Percentiles rank a stretch among this genome's conserved stretches.
These are phyloP conservation scores for Discostella stelligeroides DNA, from an alignment of 108 stramenopile genomes.

Conservation along the genomic window DNA sequence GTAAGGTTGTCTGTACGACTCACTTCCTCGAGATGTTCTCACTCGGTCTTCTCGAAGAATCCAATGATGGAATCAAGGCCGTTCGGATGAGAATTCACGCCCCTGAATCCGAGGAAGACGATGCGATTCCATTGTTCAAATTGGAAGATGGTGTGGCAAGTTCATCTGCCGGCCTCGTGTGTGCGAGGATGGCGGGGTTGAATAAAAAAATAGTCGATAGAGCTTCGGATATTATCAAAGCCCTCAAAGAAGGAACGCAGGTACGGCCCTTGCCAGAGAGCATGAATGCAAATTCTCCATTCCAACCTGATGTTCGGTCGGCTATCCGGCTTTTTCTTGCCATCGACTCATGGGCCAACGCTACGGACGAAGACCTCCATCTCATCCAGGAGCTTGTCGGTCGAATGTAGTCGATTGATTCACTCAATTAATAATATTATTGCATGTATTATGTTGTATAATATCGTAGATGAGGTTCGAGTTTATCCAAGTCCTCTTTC, in stretches of 20 bases:
- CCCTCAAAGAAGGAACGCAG: constrained; percentile 58
- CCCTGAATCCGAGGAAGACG: constrained; percentile 61
- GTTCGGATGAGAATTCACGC: constrained; percentile 89
- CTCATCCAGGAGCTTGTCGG: constrained; percentile 30
- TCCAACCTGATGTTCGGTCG: constrained; percentile 49
- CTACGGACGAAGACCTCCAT: constrained; percentile 56
- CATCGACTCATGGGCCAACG: constrained; percentile 52
- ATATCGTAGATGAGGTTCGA: constrained; percentile 58
- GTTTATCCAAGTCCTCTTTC: constrained; percentile 79
- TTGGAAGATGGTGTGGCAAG: constrained; percentile 85
- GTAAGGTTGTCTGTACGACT: constrained; percentile 88
- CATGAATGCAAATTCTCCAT: constrained; percentile 52
- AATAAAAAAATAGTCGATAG: constrained; percentile 58
- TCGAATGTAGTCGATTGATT: constrained; percentile 20
- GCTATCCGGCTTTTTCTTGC: constrained; percentile 61
- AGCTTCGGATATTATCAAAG: constrained; percentile 67
- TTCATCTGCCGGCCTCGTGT: constrained; percentile 91
- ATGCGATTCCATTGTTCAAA: constrained; percentile 86
- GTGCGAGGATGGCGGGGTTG: constrained; percentile 90
- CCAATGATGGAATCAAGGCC: constrained; percentile 73
- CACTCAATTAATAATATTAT: not conserved
- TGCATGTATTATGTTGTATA: not conserved
- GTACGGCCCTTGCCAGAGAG: constrained; percentile 64
- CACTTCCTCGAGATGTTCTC: constrained; percentile 97
- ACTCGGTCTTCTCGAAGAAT: constrained; percentile 71